A percentile compares a stretch with the other conserved stretches of the same genome.
These are phyloP conservation scores for Linderina pennispora DNA, from an alignment of 192 early-diverging fungal genomes.

Conservation along the genomic window DNA sequence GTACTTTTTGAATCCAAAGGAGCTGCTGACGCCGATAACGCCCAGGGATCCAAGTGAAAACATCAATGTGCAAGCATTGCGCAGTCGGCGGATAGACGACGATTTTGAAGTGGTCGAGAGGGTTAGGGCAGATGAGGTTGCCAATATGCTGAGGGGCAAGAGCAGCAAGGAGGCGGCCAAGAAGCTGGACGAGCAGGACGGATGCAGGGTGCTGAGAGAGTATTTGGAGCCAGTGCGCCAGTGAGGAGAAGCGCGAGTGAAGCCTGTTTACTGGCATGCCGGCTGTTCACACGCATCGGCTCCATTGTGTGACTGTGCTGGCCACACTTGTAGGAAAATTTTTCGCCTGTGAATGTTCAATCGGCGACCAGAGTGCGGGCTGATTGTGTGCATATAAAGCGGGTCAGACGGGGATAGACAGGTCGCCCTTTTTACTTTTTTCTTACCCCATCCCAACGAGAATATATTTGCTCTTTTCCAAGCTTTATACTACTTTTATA, in stretches of 20 bases:
- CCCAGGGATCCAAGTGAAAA: slow-evolving; percentile 17
- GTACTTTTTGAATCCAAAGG: slow-evolving; percentile 29
- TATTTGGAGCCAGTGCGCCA: slow-evolving; percentile 1
- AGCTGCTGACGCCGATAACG: slow-evolving; percentile 34
- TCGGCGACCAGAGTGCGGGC: too few species aligned
- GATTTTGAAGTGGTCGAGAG: slow-evolving; percentile 3
- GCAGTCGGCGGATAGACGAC: slow-evolving; percentile 10
- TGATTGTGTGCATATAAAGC: too few species aligned
- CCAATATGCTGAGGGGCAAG: slow-evolving; percentile 2
- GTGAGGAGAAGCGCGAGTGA: too few species aligned
- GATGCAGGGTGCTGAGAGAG: too few species aligned
- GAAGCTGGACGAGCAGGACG: not conserved
- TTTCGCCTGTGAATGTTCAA: too few species aligned
- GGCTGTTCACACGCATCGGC: too few species aligned
- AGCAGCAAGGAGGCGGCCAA: not conserved
- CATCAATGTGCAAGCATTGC: slow-evolving; percentile 30
- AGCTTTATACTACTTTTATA: not conserved
- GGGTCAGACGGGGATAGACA: too few species aligned
- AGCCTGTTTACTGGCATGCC: too few species aligned
- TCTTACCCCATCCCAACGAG: not conserved
- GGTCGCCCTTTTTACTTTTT: too few species aligned
- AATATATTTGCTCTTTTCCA: slow-evolving; percentile 1
- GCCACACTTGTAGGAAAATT: too few species aligned
- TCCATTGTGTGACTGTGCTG: too few species aligned
- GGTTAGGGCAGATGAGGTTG: slow-evolving; percentile 4